Evolutionary conservation across 805 yeast genomes (phyloP).

Genomic region (Candida railenensis): DNA sequence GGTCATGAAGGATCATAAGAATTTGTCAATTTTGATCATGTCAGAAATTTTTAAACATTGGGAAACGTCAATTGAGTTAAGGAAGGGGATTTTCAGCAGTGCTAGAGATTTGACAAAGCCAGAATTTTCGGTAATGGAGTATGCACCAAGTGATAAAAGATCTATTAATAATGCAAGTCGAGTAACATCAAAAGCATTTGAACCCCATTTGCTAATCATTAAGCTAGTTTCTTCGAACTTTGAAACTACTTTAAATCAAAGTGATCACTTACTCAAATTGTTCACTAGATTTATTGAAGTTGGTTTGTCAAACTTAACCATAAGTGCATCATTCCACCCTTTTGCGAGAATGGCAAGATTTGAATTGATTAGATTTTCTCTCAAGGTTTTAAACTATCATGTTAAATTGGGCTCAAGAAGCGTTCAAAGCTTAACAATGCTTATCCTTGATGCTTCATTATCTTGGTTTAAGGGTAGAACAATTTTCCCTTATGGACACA

Average conservation of each 20-base stretch:
- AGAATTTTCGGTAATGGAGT: slow-evolving; percentile 77
- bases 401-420: slow-evolving; percentile 47
- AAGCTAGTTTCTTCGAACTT: slow-evolving; percentile 71
- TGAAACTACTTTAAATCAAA: slow-evolving; percentile 73
- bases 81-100: slow-evolving; percentile 64
- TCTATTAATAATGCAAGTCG: slow-evolving; percentile 53
- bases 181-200: slow-evolving; percentile 46
- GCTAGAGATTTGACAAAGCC: slow-evolving; percentile 55
- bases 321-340: slow-evolving; percentile 72
- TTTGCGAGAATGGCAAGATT: slow-evolving; percentile 73
- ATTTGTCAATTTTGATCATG: slow-evolving; percentile 56
- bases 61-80: slow-evolving; percentile 60
- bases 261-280: slow-evolving; percentile 65
- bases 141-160: slow-evolving; percentile 75
- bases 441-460: slow-evolving; percentile 64
- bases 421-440: slow-evolving; percentile 42
- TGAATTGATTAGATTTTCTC: slow-evolving; percentile 67
- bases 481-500: slow-evolving; percentile 83
- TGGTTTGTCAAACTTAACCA: slow-evolving; percentile 42
- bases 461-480: slow-evolving; percentile 72
- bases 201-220: slow-evolving; percentile 71
- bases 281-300: slow-evolving; percentile 60
- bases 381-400: slow-evolving; percentile 63
- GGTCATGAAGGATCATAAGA: slow-evolving; percentile 64
- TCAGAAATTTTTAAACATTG: slow-evolving; percentile 69